A percentile compares a stretch with the other conserved stretches of the same genome.
Evolutionary conservation across 495 filamentous ascomycete species (phyloP).

Genomic region (Pyrenula massariospora): DNA sequence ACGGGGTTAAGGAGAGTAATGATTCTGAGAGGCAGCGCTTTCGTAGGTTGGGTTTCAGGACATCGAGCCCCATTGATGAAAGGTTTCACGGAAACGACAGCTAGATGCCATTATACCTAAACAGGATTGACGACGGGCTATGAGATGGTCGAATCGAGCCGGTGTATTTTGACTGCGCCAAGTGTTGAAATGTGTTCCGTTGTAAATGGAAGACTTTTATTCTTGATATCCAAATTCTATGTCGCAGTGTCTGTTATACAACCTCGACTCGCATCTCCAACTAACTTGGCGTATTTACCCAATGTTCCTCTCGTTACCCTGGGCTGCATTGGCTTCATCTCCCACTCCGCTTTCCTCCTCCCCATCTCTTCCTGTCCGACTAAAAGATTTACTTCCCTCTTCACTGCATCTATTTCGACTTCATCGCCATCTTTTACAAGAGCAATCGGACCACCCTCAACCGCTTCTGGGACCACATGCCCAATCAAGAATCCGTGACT

Average conservation of each 20-base stretch:
- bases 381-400: slow-evolving; percentile 63
- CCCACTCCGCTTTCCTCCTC: slow-evolving; percentile 55
- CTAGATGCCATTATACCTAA: too few relatives aligned
- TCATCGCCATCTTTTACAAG: slow-evolving; percentile 71
- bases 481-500: slow-evolving; percentile 94
- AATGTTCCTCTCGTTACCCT: slow-evolving; percentile 75
- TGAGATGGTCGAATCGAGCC: too few relatives aligned
- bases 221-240: too few relatives aligned
- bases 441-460: slow-evolving; percentile 70
- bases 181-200: too few relatives aligned
- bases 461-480: slow-evolving; percentile 88
- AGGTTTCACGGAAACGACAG: too few relatives aligned
- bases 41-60: too few relatives aligned
- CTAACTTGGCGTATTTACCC: slow-evolving; percentile 77
- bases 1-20: too few relatives aligned
- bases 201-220: too few relatives aligned
- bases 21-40: too few relatives aligned
- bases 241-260: slow-evolving; percentile 41
- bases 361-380: slow-evolving; percentile 65
- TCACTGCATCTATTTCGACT: slow-evolving; percentile 77
- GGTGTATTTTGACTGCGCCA: too few relatives aligned
- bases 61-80: too few relatives aligned
- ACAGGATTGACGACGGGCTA: too few relatives aligned
- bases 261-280: slow-evolving; percentile 63
- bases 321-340: slow-evolving; percentile 45